These are phyloP conservation scores for Paecilomyces niveus DNA, from an alignment of 2,329 filamentous ascomycete species.

Conservation along the genomic window DNA sequence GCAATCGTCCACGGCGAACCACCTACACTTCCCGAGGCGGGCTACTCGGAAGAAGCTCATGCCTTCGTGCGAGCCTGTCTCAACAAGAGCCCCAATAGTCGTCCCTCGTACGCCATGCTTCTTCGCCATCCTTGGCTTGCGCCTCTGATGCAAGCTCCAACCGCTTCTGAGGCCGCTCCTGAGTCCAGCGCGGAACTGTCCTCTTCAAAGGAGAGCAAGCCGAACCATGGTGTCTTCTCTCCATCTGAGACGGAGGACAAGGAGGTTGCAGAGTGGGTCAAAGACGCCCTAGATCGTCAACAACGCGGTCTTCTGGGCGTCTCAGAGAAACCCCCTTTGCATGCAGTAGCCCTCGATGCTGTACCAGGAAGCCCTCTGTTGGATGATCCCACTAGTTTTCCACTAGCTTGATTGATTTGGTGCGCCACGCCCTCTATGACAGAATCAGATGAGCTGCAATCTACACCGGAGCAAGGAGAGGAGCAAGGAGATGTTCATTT, in stretches of 20 bases:
- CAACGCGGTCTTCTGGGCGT: slow-evolving; percentile 50
- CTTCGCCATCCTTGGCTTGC: slow-evolving; percentile 85
- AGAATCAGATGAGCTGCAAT: background rate
- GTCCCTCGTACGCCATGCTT: slow-evolving; percentile 90
- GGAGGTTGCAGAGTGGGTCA: slow-evolving; percentile 85
- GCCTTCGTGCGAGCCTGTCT: slow-evolving; percentile 86
- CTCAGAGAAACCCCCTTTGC: slow-evolving; percentile 68
- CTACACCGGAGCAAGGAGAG: background rate
- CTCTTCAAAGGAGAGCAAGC: slow-evolving; percentile 20
- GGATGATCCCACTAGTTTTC: slow-evolving; percentile 15
- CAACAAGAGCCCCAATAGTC: slow-evolving; percentile 83
- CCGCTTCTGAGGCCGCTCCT: slow-evolving; percentile 50
- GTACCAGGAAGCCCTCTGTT: slow-evolving; percentile 41
- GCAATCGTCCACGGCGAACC: slow-evolving; percentile 98
- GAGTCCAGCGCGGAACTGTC: background rate
- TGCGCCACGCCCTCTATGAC: background rate
- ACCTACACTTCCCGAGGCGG: slow-evolving; percentile 70
- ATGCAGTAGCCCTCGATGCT: slow-evolving; percentile 75
- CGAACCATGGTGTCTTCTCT: slow-evolving; percentile 21
- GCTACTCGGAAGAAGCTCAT: slow-evolving; percentile 70
- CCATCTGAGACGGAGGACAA: slow-evolving; percentile 55
- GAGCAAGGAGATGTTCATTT: background rate
- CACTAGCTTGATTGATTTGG: background rate
- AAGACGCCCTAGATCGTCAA: slow-evolving; percentile 60
- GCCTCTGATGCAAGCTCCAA: slow-evolving; percentile 66